These are phyloP conservation scores for Trapa incisa DNA, from an alignment of 345 rosid genomes.

Conservation along the genomic window DNA sequence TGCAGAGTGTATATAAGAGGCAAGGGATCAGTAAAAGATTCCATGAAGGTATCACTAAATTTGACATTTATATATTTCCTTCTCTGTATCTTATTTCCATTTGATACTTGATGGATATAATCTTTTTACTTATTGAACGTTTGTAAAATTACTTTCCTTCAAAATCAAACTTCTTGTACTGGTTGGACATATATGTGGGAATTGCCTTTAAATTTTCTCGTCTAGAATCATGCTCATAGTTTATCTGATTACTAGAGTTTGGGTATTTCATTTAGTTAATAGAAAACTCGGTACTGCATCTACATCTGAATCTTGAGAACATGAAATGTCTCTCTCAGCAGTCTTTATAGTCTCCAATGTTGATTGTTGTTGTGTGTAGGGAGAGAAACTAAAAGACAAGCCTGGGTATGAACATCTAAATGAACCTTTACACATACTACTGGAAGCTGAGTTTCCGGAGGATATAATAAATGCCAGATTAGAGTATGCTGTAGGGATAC, in stretches of 20 bases:
- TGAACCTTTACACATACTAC: slow-evolving; percentile 72
- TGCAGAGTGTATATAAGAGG: slow-evolving; percentile 91
- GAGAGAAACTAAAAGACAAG: slow-evolving; percentile 84
- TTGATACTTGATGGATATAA: background rate
- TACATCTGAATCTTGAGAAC: background rate
- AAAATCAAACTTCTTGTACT: background rate
- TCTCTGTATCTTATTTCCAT: background rate
- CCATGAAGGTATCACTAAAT: slow-evolving; percentile 44
- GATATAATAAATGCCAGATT: slow-evolving; percentile 55
- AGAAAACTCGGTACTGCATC: background rate
- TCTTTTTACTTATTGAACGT: background rate
- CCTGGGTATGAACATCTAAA: slow-evolving; percentile 91
- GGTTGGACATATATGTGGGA: no score
- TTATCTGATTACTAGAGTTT: background rate
- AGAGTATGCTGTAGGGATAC: slow-evolving; percentile 59
- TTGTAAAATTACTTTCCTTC: background rate
- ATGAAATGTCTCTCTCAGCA: background rate
- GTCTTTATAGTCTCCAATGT: background rate
- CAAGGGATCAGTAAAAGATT: slow-evolving; percentile 82
- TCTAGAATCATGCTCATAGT: background rate
- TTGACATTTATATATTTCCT: background rate
- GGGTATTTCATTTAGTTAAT: background rate
- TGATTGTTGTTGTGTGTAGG: slow-evolving; percentile 23
- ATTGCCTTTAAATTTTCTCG: background rate
- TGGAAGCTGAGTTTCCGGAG: slow-evolving; percentile 91